These are phyloP conservation scores for Quercus suber DNA, from an alignment of 306 rosid genomes.

Conservation along the genomic window DNA sequence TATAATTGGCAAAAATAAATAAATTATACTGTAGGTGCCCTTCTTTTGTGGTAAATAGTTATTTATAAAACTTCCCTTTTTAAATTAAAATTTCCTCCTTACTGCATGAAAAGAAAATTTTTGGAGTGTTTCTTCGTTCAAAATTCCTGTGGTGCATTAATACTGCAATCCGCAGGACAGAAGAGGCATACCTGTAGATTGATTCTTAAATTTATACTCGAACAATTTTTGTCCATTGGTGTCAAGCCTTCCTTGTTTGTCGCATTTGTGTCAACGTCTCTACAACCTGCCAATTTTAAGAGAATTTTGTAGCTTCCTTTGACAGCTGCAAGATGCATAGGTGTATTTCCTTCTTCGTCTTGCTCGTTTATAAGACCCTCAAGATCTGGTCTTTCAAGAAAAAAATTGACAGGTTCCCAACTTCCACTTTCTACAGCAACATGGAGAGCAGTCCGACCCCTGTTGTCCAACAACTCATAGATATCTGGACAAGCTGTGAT, in stretches of 20 bases:
- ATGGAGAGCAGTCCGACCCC: slow-evolving; percentile 6
- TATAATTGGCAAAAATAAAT: too few relatives aligned
- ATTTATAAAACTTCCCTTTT: too few relatives aligned
- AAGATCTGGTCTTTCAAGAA: neutral
- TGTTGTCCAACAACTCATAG: slow-evolving; percentile 11
- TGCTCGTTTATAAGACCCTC: slow-evolving; percentile 7
- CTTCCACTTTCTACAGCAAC: slow-evolving; percentile 9
- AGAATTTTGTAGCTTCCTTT: neutral
- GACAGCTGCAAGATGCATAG: slow-evolving; percentile 17
- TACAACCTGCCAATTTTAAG: neutral
- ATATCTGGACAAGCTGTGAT: slow-evolving; percentile 10
- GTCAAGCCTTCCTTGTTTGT: slow-evolving; percentile 4
- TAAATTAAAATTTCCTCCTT: too few relatives aligned
- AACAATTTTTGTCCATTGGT: neutral
- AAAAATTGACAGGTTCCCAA: neutral
- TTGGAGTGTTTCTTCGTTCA: too few relatives aligned
- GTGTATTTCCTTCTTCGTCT: slow-evolving; percentile 19
- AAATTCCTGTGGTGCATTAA: too few relatives aligned
- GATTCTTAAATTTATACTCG: neutral
- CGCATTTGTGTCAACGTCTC: slow-evolving; percentile 4
- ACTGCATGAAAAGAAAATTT: too few relatives aligned
- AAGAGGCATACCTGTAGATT: neutral
- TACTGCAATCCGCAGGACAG: too few relatives aligned
- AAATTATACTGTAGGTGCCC: too few relatives aligned
- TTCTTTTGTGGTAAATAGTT: too few relatives aligned